These are phyloP conservation scores for Suillus lakei DNA, from an alignment of 768 basidiomycete genomes.

Conservation along the genomic window DNA sequence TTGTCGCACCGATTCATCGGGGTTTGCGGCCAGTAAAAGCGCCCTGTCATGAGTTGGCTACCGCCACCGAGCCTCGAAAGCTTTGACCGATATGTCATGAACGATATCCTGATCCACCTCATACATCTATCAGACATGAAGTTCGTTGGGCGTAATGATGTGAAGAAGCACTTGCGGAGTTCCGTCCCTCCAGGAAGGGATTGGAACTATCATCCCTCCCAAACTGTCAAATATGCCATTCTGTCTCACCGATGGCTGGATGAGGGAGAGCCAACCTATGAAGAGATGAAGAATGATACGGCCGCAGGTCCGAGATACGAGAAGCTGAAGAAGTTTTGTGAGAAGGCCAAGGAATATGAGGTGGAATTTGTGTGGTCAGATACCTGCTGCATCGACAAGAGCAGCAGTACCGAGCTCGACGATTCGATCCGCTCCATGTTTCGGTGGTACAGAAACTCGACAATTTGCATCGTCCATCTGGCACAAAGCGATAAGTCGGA, in stretches of 20 bases:
- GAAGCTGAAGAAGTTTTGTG: conserved; percentile 27
- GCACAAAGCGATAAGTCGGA: conserved; percentile 16
- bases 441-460: conserved; percentile 34
- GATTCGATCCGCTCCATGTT: conserved; percentile 39
- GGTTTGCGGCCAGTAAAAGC: neutral
- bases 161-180: neutral
- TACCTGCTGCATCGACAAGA: conserved; percentile 36
- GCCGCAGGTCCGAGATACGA: conserved; percentile 5
- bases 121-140: neutral
- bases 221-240: conserved; percentile 6
- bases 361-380: conserved; percentile 34
- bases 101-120: neutral
- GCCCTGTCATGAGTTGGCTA: neutral
- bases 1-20: neutral
- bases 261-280: conserved; percentile 6
- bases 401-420: conserved; percentile 28
- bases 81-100: neutral
- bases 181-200: neutral
- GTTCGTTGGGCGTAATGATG: neutral
- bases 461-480: conserved; percentile 35
- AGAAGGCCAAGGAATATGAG: conserved; percentile 22
- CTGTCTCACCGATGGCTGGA: conserved; percentile 7
- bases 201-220: neutral
- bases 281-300: neutral
- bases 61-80: neutral